Evolutionary conservation across 2,329 filamentous ascomycete species (phyloP), one percentile per base, ranked within the genome.

Genomic region (Ophiocordyceps robertsii): DNA sequence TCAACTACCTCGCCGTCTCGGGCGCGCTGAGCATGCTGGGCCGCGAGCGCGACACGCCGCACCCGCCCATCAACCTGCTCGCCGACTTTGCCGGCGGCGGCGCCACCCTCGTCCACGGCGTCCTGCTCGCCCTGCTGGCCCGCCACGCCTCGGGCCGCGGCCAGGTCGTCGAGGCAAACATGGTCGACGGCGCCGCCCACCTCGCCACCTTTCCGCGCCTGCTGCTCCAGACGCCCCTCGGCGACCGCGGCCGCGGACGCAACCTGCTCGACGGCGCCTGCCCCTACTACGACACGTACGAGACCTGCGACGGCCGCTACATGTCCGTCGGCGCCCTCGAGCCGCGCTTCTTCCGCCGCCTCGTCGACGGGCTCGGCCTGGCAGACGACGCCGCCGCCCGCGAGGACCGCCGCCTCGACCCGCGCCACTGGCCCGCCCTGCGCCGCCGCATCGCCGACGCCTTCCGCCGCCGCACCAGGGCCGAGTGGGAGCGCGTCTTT

Each of bases 81-180:
- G 90, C 79, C 0, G 90, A 96, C 59, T 96, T 96, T 51, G 92
- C 85, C 0, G 90, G 88, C 29, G 90, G 90, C 17, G 90, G 90
- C 30, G 80, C 83, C 1, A 80, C 79, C 49, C 80, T 92, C 36
- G 86, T 92, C 53, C 69, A 88, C 45, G 90, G 89, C 0, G 77
- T 96, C 5, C 60, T 95, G 43, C 68, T 95, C 17, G 90, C 92
- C 0, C 62, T 96, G 45, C 54, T 93, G 10, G 71, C 77, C 13
- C 68, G 87, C 30, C 66, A 70, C 39, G 65, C 61, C 37, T 79
- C 69, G 0, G 86, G 86, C 0, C 66, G 64, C 2, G 90, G 90
- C 0, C 90, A 95, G 63, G 81, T 95, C 12, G 88, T 96, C 9
- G 87, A 95, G 64, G 86, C 85, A 14, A 95, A 94, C 61, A 96